Conservation (phyloP, 352 stramenopile species). For the Globisporangium paroecandrum region DNA sequence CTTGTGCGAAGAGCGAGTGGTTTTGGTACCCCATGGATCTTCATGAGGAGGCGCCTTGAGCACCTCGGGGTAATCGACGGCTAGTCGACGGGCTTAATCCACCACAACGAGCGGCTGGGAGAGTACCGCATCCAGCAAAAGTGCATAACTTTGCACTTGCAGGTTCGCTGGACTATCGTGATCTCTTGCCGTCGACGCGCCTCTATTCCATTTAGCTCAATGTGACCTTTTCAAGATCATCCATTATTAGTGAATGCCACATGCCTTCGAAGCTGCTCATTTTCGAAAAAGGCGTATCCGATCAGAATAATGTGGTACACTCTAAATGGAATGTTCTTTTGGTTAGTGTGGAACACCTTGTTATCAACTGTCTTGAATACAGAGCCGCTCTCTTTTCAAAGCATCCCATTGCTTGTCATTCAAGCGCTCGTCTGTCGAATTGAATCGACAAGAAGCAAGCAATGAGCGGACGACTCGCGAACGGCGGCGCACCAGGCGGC, state of each 20-base stretch:
- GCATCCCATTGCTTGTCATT: neutral
- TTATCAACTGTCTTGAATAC: neutral
- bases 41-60: neutral
- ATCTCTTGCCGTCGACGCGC: neutral
- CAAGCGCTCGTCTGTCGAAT: neutral
- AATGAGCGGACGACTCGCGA: constrained; percentile 16
- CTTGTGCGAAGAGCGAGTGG: neutral
- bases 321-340: neutral
- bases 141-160: neutral
- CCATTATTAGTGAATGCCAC: too few relatives aligned
- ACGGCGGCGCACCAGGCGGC: constrained; percentile 18
- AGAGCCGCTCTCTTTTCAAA: neutral
- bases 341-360: neutral
- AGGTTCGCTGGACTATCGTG: neutral
- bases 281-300: neutral
- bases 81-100: neutral
- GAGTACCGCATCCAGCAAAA: neutral
- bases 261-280: neutral
- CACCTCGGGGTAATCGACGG: neutral
- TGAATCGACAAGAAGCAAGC: neutral
- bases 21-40: neutral
- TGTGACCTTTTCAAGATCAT: constrained; percentile 3
- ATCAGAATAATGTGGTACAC: neutral
- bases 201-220: too few relatives aligned
- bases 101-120: neutral